These are phyloP conservation scores for Diaporthe sp. DNA, from an alignment of 2,329 filamentous ascomycete species.

Conservation along the genomic window DNA sequence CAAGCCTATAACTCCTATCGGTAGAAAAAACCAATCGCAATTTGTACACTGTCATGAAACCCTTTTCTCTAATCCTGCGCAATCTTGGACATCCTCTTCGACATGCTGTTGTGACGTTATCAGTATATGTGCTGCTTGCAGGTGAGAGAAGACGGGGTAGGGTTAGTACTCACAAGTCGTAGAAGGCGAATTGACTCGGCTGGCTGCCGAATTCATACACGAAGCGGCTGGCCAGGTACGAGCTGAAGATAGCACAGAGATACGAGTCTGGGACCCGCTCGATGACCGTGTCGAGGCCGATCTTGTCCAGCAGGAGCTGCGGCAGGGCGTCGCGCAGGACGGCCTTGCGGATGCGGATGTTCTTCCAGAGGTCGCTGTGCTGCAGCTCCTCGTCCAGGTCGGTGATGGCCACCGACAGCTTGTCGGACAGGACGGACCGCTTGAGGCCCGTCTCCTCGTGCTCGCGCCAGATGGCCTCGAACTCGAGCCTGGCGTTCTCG, in stretches of 20 bases:
- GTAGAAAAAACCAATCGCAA: background rate
- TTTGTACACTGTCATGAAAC: background rate
- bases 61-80: constrained; percentile 23
- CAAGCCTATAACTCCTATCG: constrained; percentile 15
- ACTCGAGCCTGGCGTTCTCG: constrained; percentile 92
- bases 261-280: constrained; percentile 91
- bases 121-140: constrained; percentile 43
- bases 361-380: constrained; percentile 90
- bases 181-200: constrained; percentile 97
- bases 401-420: constrained; percentile 93
- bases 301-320: constrained; percentile 84
- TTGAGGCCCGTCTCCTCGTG: constrained; percentile 83
- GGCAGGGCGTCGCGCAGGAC: constrained; percentile 90
- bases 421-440: constrained; percentile 91
- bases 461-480: constrained; percentile 98
- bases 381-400: constrained; percentile 96
- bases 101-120: constrained; percentile 68
- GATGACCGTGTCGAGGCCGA: constrained; percentile 90
- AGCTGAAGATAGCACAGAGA: constrained; percentile 94
- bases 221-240: constrained; percentile 93
- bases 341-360: constrained; percentile 80
- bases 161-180: constrained; percentile 83
- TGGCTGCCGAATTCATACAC: constrained; percentile 95
- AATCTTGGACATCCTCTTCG: constrained; percentile 70
- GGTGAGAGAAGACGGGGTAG: background rate